Percentiles rank a stretch among this genome's conserved stretches.
These are phyloP conservation scores for Ceratobasidium theobromae DNA, from an alignment of 1,284 basidiomycete species.

Conservation along the genomic window DNA sequence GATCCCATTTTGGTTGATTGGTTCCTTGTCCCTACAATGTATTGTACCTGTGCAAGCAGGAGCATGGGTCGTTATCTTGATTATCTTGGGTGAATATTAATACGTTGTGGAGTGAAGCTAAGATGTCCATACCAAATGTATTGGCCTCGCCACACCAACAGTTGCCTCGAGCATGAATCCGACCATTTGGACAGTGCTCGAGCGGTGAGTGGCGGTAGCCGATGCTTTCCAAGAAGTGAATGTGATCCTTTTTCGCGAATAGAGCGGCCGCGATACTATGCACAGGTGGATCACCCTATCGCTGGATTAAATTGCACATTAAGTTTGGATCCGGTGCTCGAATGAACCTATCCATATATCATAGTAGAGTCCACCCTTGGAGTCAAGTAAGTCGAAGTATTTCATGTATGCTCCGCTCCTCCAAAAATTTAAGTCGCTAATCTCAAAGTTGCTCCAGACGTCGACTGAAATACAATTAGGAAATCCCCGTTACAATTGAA, in stretches of 20 bases:
- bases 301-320: constrained; percentile 36
- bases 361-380: constrained; percentile 54
- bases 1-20: constrained; percentile 23
- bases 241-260: constrained; percentile 48
- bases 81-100: constrained; percentile 1
- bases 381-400: constrained; percentile 57
- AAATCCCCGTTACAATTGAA: background rate
- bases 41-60: constrained; percentile 23
- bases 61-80: constrained; percentile 26
- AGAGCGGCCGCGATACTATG: constrained; percentile 53
- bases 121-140: constrained; percentile 8
- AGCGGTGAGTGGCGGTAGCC: constrained; percentile 39
- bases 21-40: constrained; percentile 19
- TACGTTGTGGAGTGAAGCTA: background rate
- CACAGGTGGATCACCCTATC: constrained; percentile 56
- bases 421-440: constrained; percentile 51
- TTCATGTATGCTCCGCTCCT: constrained; percentile 51
- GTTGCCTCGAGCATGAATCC: background rate
- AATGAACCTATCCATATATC: constrained; percentile 32
- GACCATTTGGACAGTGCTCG: constrained; percentile 39
- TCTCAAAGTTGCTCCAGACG: constrained; percentile 54
- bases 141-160: constrained; percentile 25
- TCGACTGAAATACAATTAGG: background rate
- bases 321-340: background rate
- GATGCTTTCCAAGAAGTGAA: constrained; percentile 46